These are phyloP conservation scores for Apophysomyces ossiformis DNA, from an alignment of 371 early-diverging fungal genomes.

Conservation along the genomic window DNA sequence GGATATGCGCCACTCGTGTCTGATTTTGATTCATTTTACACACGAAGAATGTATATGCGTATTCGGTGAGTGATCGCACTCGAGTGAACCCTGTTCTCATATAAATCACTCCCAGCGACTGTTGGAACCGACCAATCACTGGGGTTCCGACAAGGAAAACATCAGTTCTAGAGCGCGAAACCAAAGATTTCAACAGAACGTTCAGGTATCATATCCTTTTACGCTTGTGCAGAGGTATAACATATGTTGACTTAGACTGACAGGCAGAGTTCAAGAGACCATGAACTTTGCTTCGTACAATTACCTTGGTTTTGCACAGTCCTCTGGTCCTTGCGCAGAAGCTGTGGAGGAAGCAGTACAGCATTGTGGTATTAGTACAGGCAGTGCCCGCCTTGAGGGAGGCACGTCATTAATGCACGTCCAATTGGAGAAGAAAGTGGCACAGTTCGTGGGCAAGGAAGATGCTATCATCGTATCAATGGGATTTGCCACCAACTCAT, in stretches of 20 bases:
- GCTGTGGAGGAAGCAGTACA: conserved; percentile 78
- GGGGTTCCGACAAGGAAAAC: conserved; percentile 95
- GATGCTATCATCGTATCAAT: conserved; percentile 95
- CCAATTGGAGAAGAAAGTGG: conserved; percentile 91
- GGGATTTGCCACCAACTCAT: conserved; percentile 99
- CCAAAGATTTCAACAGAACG: conserved; percentile 84
- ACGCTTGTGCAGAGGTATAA: background rate
- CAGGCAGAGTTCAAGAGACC: conserved; percentile 81
- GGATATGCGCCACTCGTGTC: conserved; percentile 92
- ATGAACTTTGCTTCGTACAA: conserved; percentile 99
- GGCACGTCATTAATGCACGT: conserved; percentile 73
- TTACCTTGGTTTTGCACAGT: conserved; percentile 98
- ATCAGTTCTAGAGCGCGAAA: conserved; percentile 83
- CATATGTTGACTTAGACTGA: conserved; percentile 46
- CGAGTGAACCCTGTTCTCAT: background rate
- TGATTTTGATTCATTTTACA: conserved; percentile 98
- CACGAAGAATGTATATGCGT: conserved; percentile 91
- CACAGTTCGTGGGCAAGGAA: conserved; percentile 96
- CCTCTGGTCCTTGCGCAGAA: conserved; percentile 91
- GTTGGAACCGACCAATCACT: conserved; percentile 97
- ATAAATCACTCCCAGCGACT: conserved; percentile 67
- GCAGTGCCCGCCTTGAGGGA: conserved; percentile 77
- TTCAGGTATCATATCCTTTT: conserved; percentile 56
- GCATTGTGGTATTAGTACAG: conserved; percentile 68
- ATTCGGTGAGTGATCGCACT: conserved; percentile 59